A percentile compares a stretch with the other conserved stretches of the same genome.
Evolutionary conservation across 768 basidiomycete species (phyloP).

Genomic region (Fomitopsis serialis): DNA sequence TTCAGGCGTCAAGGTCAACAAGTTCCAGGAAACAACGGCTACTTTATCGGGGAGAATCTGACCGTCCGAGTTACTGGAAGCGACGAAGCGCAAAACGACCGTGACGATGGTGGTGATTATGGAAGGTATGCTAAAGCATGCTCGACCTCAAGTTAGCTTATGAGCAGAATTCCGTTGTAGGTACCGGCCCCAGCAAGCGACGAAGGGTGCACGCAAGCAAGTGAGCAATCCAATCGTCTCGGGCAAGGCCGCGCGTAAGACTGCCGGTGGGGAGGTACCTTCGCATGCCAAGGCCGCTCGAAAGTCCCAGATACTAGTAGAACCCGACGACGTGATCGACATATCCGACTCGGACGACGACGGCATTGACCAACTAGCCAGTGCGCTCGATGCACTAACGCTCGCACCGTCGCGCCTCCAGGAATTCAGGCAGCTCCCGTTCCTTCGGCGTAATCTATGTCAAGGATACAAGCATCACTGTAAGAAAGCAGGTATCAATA

Average conservation of each 20-base stretch:
- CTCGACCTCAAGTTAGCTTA: not conserved
- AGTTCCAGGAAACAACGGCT: not conserved
- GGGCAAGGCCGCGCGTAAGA: not conserved
- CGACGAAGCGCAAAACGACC: not conserved
- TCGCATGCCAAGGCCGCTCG: constrained; percentile 3
- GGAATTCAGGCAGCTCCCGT: constrained; percentile 38
- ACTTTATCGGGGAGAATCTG: not conserved
- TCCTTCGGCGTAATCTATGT: constrained; percentile 47
- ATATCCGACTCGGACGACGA: constrained; percentile 7
- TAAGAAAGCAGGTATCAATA: constrained; percentile 29
- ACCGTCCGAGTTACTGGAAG: not conserved
- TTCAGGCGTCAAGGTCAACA: not conserved
- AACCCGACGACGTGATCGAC: constrained; percentile 8
- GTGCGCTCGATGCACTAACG: constrained; percentile 12
- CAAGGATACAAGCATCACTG: constrained; percentile 44
- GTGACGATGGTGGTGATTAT: not conserved
- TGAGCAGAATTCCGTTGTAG: not conserved
- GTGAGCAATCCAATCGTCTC: not conserved
- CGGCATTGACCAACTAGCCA: constrained; percentile 10
- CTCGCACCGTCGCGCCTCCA: constrained; percentile 3
- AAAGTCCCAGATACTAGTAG: constrained; percentile 4
- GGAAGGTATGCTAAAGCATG: too few species aligned
- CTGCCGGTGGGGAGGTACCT: not conserved
- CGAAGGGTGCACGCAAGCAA: not conserved
- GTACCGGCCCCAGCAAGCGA: not conserved